Evolutionary conservation across 768 basidiomycete species (phyloP).

Genomic region (Chalciporus chontae): DNA sequence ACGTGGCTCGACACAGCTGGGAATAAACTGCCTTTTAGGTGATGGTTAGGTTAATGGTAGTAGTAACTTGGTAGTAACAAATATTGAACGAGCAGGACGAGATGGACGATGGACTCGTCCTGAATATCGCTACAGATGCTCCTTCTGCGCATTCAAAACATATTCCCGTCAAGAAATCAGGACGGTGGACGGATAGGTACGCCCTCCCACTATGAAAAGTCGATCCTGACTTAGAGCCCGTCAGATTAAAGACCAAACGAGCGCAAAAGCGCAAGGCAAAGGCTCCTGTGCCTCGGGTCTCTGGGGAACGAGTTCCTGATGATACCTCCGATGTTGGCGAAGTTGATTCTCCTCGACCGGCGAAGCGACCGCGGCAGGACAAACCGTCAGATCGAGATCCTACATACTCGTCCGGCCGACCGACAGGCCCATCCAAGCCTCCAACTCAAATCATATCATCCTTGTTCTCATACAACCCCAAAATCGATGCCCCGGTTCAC

Average conservation of each 20-base stretch:
- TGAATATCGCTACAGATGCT: constrained; percentile 59
- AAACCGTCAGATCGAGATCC: constrained; percentile 20
- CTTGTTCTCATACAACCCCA: constrained; percentile 82
- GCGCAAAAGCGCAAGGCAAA: constrained; percentile 56
- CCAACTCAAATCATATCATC: constrained; percentile 77
- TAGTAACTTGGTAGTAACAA: too few relatives aligned
- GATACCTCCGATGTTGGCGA: constrained; percentile 15
- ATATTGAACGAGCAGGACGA: not conserved
- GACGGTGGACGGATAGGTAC: constrained; percentile 78
- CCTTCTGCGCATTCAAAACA: constrained; percentile 28
- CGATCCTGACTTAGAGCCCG: constrained; percentile 1
- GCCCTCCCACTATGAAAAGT: constrained; percentile 11
- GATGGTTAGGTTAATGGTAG: too few relatives aligned
- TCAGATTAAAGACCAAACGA: constrained; percentile 73
- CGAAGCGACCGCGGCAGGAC: constrained; percentile 44
- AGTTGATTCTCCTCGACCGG: constrained; percentile 33
- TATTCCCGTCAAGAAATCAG: constrained; percentile 46
- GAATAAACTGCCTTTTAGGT: constrained; percentile 27
- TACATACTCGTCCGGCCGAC: constrained; percentile 11
- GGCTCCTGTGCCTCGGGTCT: constrained; percentile 24
- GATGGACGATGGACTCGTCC: constrained; percentile 74
- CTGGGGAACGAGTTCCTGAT: constrained; percentile 11
- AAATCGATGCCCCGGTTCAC: constrained; percentile 44
- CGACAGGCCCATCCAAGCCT: constrained; percentile 26
- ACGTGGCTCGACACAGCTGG: constrained; percentile 23